Conservation (phyloP, 768 basidiomycete genomes). For the Galerina marginata region DNA sequence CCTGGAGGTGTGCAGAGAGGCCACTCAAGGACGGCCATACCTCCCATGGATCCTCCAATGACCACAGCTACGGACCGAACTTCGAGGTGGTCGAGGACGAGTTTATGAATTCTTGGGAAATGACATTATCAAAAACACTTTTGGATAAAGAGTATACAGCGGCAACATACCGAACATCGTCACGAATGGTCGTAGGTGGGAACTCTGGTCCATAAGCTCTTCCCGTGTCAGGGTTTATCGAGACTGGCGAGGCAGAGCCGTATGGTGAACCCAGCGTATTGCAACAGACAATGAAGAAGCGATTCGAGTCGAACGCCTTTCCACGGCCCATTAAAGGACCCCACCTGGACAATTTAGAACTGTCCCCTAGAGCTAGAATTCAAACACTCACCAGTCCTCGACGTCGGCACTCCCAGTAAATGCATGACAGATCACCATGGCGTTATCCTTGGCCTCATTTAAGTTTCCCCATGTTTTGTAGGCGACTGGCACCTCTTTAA, state of each 20-base stretch:
- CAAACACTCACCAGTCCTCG: slow-evolving; percentile 85
- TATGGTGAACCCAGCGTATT: slow-evolving; percentile 96
- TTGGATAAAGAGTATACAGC: background rate
- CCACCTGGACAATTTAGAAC: slow-evolving; percentile 70
- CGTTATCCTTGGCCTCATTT: slow-evolving; percentile 81
- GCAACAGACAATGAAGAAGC: slow-evolving; percentile 93
- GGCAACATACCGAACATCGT: slow-evolving; percentile 79
- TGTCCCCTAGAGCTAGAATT: slow-evolving; percentile 1
- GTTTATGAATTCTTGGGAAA: slow-evolving; percentile 75
- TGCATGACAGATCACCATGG: slow-evolving; percentile 98
- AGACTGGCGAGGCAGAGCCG: slow-evolving; percentile 89
- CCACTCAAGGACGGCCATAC: slow-evolving; percentile 97
- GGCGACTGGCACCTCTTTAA: slow-evolving; percentile 85
- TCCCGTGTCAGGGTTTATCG: slow-evolving; percentile 78
- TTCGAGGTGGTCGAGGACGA: slow-evolving; percentile 82
- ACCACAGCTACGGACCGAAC: slow-evolving; percentile 84
- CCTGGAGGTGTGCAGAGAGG: slow-evolving; percentile 79
- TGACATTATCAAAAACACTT: slow-evolving; percentile 6
- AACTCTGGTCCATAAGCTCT: slow-evolving; percentile 90
- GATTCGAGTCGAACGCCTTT: slow-evolving; percentile 88
- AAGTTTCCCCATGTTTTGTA: slow-evolving; percentile 97
- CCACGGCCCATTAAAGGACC: slow-evolving; percentile 91
- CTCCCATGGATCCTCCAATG: slow-evolving; percentile 98
- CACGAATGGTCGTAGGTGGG: slow-evolving; percentile 88
- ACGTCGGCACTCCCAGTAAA: slow-evolving; percentile 97